phyloP scores from a whole-genome alignment of 768 basidiomycete species.

The Mycena metata region DNA sequence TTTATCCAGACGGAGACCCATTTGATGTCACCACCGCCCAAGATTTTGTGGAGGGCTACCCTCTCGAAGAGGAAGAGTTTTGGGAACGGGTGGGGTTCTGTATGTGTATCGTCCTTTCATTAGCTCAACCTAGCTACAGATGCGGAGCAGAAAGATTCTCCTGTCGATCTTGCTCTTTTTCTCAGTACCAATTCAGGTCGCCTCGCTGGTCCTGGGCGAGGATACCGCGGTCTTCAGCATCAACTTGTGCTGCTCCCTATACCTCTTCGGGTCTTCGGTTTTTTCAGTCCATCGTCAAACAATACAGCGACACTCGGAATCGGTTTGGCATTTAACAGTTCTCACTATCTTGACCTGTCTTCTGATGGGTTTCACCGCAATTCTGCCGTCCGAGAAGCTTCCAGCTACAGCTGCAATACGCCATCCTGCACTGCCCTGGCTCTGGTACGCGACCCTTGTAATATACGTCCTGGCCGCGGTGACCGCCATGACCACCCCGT shows the following conservation, averaged over 20 bases:
- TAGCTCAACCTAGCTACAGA: slow-evolving; percentile 51
- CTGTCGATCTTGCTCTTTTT: slow-evolving; percentile 59
- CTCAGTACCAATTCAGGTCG: slow-evolving; percentile 64
- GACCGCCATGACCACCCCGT: slow-evolving; percentile 65
- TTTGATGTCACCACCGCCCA: slow-evolving; percentile 78
- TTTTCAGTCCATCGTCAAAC: slow-evolving; percentile 64
- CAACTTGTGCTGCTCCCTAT: slow-evolving; percentile 68
- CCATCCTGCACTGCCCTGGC: slow-evolving; percentile 31
- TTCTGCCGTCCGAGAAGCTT: slow-evolving; percentile 63
- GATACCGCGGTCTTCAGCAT: slow-evolving; percentile 54
- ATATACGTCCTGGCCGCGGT: slow-evolving; percentile 61
- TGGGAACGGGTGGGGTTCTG: slow-evolving; percentile 62
- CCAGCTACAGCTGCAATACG: not conserved
- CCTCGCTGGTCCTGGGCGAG: slow-evolving; percentile 69
- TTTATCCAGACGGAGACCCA: slow-evolving; percentile 60
- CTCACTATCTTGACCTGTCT: slow-evolving; percentile 65
- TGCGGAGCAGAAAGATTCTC: slow-evolving; percentile 69
- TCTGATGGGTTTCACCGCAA: slow-evolving; percentile 61
- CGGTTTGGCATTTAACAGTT: slow-evolving; percentile 70
- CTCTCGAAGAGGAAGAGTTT: slow-evolving; percentile 71
- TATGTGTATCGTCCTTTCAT: not conserved
- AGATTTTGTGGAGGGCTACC: slow-evolving; percentile 76
- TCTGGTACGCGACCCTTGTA: slow-evolving; percentile 67
- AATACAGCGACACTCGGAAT: slow-evolving; percentile 57
- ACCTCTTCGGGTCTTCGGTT: slow-evolving; percentile 66